Conservation (phyloP, 2,329 filamentous ascomycete genomes). For the Mariannaea elegans region DNA sequence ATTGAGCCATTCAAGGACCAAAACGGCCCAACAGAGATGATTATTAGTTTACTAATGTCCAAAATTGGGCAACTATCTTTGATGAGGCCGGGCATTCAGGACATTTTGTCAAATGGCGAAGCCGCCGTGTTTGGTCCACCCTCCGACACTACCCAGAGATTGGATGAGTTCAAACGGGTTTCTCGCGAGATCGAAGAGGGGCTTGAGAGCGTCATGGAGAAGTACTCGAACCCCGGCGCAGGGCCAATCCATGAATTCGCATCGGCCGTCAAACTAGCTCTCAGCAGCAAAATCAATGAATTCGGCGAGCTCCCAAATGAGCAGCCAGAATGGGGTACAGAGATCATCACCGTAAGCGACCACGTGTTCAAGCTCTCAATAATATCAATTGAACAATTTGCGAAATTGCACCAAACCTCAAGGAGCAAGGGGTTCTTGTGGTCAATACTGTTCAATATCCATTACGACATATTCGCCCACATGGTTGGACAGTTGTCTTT, state of each 20-base stretch:
- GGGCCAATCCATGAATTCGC: conserved; percentile 13
- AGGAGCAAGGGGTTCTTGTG: conserved; percentile 1
- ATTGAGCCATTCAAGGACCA: not conserved
- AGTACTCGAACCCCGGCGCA: not conserved
- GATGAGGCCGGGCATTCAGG: not conserved
- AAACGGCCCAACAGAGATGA: conserved; percentile 18
- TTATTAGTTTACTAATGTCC: conserved; percentile 17
- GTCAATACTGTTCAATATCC: conserved; percentile 6
- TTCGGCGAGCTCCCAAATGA: not conserved
- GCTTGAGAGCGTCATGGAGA: conserved; percentile 3
- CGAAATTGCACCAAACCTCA: not conserved
- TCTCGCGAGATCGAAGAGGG: not conserved
- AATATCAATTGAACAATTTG: conserved; percentile 2
- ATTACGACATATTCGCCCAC: conserved; percentile 9
- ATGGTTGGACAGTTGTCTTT: conserved; percentile 10
- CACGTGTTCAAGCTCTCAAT: conserved; percentile 21
- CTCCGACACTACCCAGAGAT: not conserved
- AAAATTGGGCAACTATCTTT: conserved; percentile 11
- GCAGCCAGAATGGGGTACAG: conserved; percentile 16
- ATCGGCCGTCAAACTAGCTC: not conserved
- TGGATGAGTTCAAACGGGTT: not conserved
- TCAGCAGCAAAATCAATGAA: not conserved
- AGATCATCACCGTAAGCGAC: conserved; percentile 15
- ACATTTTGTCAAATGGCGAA: not conserved
- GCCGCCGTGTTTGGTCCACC: not conserved